These are phyloP conservation scores for Yamagishiella unicocca DNA, from an alignment of 139 green algal species.

Conservation along the genomic window DNA sequence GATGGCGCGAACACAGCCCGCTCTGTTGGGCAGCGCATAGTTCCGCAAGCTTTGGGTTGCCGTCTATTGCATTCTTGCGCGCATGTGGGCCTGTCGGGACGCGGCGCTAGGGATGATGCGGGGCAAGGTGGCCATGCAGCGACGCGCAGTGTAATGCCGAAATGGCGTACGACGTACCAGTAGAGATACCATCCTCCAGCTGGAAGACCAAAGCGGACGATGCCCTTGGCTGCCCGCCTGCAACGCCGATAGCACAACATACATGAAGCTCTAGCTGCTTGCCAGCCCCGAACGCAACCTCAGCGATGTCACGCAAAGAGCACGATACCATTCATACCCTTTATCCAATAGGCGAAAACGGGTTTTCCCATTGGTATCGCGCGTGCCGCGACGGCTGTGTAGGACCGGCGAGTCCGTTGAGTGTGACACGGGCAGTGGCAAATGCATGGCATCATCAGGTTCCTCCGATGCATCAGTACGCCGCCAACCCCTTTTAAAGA, in stretches of 20 bases:
- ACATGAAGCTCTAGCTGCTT: background rate
- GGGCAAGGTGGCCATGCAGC: background rate
- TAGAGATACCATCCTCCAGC: constrained; percentile 35
- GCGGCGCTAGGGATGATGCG: too few relatives aligned
- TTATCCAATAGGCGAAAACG: constrained; percentile 21
- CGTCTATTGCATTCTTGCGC: too few relatives aligned
- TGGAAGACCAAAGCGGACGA: constrained; percentile 45
- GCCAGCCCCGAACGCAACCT: constrained; percentile 19
- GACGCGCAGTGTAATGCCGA: background rate
- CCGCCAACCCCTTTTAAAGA: constrained; percentile 19
- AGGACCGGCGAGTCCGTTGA: background rate
- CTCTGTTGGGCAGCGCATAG: too few relatives aligned
- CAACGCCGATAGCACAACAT: too few relatives aligned
- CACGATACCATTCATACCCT: constrained; percentile 5
- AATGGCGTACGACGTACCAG: constrained; percentile 13
- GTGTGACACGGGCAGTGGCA: background rate
- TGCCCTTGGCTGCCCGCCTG: constrained; percentile 36
- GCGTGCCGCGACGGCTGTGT: background rate
- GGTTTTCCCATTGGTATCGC: background rate
- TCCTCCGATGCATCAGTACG: background rate
- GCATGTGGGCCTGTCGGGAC: too few relatives aligned
- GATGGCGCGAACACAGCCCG: too few relatives aligned
- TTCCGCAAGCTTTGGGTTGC: too few relatives aligned
- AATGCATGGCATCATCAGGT: constrained; percentile 2
- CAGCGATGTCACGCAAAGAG: too few relatives aligned